A percentile compares a stretch with the other conserved stretches of the same genome.
These are phyloP conservation scores for Crithidia fasciculata DNA, from an alignment of 208 protist species.

Conservation along the genomic window DNA sequence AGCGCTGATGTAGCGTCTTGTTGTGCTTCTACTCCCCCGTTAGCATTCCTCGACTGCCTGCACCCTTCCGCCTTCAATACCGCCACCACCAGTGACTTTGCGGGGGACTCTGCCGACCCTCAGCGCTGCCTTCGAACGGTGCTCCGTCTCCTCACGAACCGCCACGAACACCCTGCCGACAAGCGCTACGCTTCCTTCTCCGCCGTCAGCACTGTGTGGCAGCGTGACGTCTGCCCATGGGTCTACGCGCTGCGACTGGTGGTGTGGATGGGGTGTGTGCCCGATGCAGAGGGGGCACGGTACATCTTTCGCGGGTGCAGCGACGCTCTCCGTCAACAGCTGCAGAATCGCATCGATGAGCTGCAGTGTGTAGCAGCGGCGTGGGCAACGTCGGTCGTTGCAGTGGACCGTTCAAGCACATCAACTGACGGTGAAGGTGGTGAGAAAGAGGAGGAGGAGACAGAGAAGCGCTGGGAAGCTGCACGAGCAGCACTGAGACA, in stretches of 20 bases:
- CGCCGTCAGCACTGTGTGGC: slow-evolving; percentile 25
- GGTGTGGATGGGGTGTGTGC: slow-evolving; percentile 30
- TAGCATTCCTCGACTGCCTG: slow-evolving; percentile 1
- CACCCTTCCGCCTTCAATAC: slow-evolving; percentile 1
- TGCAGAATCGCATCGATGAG: slow-evolving; percentile 18
- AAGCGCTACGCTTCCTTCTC: slow-evolving; percentile 22
- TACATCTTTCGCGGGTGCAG: slow-evolving; percentile 2
- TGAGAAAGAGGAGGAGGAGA: neutral
- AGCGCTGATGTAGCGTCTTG: neutral
- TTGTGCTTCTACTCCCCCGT: neutral
- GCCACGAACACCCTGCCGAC: neutral
- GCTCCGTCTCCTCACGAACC: slow-evolving; percentile 26
- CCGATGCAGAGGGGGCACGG: slow-evolving; percentile 18
- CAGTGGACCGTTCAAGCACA: neutral
- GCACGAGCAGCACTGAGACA: neutral
- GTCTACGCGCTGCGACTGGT: slow-evolving; percentile 33
- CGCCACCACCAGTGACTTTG: neutral
- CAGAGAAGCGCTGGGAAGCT: neutral
- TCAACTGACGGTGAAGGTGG: neutral
- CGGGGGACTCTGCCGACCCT: neutral
- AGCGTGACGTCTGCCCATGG: slow-evolving; percentile 17
- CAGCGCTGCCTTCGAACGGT: slow-evolving; percentile 12
- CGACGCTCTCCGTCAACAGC: neutral
- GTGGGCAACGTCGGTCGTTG: slow-evolving; percentile 5
- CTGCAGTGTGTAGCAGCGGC: slow-evolving; percentile 20